A percentile compares a stretch with the other conserved stretches of the same genome.
Conservation (phyloP, 768 basidiomycete genomes). For the Hemileccinum impolitum region DNA sequence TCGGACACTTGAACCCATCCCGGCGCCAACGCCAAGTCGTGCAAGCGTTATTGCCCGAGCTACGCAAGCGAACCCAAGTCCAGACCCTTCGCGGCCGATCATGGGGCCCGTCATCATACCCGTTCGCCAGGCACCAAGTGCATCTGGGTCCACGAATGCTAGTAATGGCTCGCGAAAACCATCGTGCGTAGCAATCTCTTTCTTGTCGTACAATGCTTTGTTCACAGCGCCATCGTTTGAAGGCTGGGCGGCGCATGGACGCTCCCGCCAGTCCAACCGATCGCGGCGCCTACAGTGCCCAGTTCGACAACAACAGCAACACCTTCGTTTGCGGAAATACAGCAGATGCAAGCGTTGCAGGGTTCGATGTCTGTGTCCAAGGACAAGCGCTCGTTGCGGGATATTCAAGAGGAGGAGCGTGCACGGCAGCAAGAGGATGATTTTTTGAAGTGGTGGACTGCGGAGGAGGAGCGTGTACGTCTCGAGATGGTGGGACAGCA, state of each 20-base stretch:
- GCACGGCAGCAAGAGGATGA: conserved; percentile 66
- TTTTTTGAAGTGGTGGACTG: conserved; percentile 88
- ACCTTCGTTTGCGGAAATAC: conserved; percentile 81
- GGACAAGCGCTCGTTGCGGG: conserved; percentile 61
- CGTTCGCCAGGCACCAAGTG: conserved; percentile 40
- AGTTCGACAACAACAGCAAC: conserved; percentile 11
- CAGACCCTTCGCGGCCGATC: conserved; percentile 22
- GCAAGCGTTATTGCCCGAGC: conserved; percentile 10
- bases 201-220: neutral
- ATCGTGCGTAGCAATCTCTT: conserved; percentile 41
- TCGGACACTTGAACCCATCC: neutral
- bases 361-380: conserved; percentile 29
- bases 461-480: conserved; percentile 72
- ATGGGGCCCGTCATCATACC: conserved; percentile 69
- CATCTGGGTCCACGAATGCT: conserved; percentile 22
- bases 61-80: conserved; percentile 20
- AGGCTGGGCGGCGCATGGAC: conserved; percentile 59
- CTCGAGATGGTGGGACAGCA: conserved; percentile 40
- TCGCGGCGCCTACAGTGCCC: conserved; percentile 30
- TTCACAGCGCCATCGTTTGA: neutral
- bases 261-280: conserved; percentile 47
- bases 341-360: conserved; percentile 68
- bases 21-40: neutral
- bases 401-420: conserved; percentile 86
- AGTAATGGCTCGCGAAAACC: conserved; percentile 35